These are phyloP conservation scores for Suhomyces vadensis DNA, from an alignment of 805 yeast genomes.

Conservation along the genomic window DNA sequence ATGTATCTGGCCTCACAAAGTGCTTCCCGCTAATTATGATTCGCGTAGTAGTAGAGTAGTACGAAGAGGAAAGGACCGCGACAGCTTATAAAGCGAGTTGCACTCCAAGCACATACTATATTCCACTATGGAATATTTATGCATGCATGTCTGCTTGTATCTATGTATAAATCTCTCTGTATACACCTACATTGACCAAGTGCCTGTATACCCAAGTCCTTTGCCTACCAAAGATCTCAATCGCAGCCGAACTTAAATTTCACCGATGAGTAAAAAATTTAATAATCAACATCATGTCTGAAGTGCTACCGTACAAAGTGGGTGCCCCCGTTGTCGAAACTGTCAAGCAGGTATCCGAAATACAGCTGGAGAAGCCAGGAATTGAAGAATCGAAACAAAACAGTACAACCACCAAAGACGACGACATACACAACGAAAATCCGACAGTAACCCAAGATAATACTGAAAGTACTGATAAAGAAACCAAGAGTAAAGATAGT, in stretches of 20 bases:
- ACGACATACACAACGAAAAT: neutral
- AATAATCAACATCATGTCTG: slow-evolving; percentile 7
- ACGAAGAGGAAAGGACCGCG: too few species aligned
- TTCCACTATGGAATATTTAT: too few species aligned
- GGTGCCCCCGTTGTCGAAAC: neutral
- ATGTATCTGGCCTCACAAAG: too few species aligned
- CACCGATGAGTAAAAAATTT: slow-evolving; percentile 2
- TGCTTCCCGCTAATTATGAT: too few species aligned
- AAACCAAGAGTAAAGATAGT: neutral
- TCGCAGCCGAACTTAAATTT: slow-evolving; percentile 2
- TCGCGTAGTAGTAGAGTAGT: too few species aligned
- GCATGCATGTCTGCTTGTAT: too few species aligned
- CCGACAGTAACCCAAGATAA: neutral
- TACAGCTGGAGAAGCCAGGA: neutral
- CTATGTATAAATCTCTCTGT: too few species aligned
- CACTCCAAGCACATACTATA: too few species aligned
- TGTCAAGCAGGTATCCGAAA: neutral
- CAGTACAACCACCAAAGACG: neutral
- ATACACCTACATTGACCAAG: too few species aligned
- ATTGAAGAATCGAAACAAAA: neutral
- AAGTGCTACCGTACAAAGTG: slow-evolving; percentile 6
- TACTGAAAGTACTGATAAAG: neutral
- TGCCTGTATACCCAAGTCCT: too few species aligned
- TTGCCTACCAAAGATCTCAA: neutral
- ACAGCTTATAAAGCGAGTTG: too few species aligned